Evolutionary conservation across 2,329 filamentous ascomycete genomes (phyloP), one percentile per base, ranked within the genome.

Genomic region (Alternaria tenuissima): DNA sequence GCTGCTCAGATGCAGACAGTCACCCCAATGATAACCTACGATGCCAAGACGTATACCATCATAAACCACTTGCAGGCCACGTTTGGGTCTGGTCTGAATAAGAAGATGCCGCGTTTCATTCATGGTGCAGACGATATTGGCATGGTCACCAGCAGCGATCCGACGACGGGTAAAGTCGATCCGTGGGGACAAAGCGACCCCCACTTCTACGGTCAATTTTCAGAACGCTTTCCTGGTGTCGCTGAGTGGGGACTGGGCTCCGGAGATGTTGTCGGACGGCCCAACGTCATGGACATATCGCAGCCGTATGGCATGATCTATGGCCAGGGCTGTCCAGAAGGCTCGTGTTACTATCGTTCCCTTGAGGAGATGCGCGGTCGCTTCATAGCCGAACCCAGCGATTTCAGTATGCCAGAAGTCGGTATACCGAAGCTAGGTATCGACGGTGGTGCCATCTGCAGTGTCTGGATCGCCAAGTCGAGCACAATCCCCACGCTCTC

Each of bases 221-320:
- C 90, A 4, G 93, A 97, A 65, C 83, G 90, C 34, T 90, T 90
- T 67, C 89, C 91, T 3, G 88, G 90, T 7, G 85, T 94, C 59
- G 82, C 88, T 18, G 89, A 89, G 34, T 96, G 91, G 78, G 94
- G 94, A 3, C 77, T 94, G 51, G 93, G 91, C 4, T 83, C 92
- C 32, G 93, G 93, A 5, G 89, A 92, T 41, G 75, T 89, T 52
- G 88, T 93, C 9, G 92, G 91, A 16, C 82, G 89, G 24, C 91
- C 92, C 1, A 97, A 97, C 71, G 87, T 91, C 36, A 94, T 97
- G 90, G 94, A 97, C 74, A 87, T 97, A 36, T 97, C 93, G 73
- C 91, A 94, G 70, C 86, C 87, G 8, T 94, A 91, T 74, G 94
- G 94, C 8, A 87, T 94, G 80, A 81, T 96, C 7, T 89, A 92